These are phyloP conservation scores for Hericium alpestre DNA, from an alignment of 768 basidiomycete genomes.

Conservation along the genomic window DNA sequence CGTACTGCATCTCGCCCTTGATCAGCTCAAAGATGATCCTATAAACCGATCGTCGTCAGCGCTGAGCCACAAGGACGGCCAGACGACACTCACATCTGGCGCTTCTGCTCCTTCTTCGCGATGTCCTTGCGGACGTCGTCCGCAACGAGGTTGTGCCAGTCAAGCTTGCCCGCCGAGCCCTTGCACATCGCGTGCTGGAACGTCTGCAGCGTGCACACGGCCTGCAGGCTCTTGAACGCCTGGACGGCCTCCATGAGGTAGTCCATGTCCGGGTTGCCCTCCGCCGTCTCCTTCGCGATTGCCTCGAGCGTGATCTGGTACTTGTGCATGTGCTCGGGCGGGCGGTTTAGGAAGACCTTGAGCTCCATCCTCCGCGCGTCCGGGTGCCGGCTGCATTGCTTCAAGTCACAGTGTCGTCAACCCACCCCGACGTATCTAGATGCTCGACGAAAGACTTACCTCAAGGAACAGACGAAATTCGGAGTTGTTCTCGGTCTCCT, in stretches of 20 bases:
- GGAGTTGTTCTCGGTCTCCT: constrained; percentile 73
- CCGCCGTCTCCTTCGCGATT: constrained; percentile 71
- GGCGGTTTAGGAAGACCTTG: constrained; percentile 70
- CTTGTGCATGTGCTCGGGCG: constrained; percentile 72
- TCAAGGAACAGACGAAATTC: constrained; percentile 80
- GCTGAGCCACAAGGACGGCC: not conserved
- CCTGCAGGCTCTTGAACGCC: constrained; percentile 74
- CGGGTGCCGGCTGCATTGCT: constrained; percentile 43
- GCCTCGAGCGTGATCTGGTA: constrained; percentile 82
- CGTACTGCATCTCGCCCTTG: constrained; percentile 92
- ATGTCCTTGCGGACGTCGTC: constrained; percentile 51
- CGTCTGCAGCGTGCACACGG: constrained; percentile 71
- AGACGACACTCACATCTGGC: constrained; percentile 59
- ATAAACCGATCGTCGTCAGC: not conserved
- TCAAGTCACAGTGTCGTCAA: constrained; percentile 10
- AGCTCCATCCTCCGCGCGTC: constrained; percentile 57
- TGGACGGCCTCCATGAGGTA: constrained; percentile 76
- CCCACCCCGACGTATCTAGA: not conserved
- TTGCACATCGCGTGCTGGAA: constrained; percentile 87
- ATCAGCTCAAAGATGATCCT: constrained; percentile 92
- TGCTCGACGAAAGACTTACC: constrained; percentile 31
- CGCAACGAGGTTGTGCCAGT: constrained; percentile 84
- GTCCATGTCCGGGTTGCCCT: constrained; percentile 73
- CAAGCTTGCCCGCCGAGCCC: constrained; percentile 70
- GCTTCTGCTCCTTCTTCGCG: constrained; percentile 66